Evolutionary conservation across 2,329 filamentous ascomycete genomes (phyloP), one percentile per base, ranked within the genome.

Genomic region (Bipolaris gigantea): DNA sequence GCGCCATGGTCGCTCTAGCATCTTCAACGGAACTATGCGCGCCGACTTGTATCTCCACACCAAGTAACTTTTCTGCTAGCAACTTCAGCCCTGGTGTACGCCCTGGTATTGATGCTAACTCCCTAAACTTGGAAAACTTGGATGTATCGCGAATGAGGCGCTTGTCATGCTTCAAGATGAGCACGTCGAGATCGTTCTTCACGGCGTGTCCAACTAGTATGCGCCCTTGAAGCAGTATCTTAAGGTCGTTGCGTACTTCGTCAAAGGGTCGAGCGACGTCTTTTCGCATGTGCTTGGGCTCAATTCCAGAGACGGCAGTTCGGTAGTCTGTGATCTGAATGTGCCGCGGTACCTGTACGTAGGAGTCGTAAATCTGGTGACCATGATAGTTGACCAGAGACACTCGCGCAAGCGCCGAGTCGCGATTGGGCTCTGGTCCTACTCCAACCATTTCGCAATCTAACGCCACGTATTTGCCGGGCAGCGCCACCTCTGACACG

Each of bases 401-500:
- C 50, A 93, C 90, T 42, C 94, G 85, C 1, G 94, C 94, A 40
- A 99, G 83, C 0, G 86, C 86, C 33, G 90, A 92, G 69, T 86
- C 83, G 60, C 87, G 81, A 46, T 85, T 85, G 3, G 84, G 78
- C 35, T 76, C 73, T 5, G 84, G 75, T 0, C 89, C 89, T 11
- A 95, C 85, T 43, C 93, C 94, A 23, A 99, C 94, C 94, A 99
- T 99, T 77, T 99, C 94, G 75, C 94, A 99, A 78, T 99, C 94
- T 42, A 99, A 85, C 18, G 90, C 89, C 38, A 99, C 78, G 73
- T 96, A 99, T 80, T 94, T 96, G 47, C 93, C 94, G 18, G 92
- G 78, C 48, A 91, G 84, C 33, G 88, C 76, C 5, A 81, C 84
- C 21, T 78, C 73, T 59, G 70, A 73, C 2, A 77, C 66, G 50